A percentile compares a stretch with the other conserved stretches of the same genome.
Evolutionary conservation across 2,329 filamentous ascomycete genomes (phyloP).

Genomic region (Fusarium illudens): DNA sequence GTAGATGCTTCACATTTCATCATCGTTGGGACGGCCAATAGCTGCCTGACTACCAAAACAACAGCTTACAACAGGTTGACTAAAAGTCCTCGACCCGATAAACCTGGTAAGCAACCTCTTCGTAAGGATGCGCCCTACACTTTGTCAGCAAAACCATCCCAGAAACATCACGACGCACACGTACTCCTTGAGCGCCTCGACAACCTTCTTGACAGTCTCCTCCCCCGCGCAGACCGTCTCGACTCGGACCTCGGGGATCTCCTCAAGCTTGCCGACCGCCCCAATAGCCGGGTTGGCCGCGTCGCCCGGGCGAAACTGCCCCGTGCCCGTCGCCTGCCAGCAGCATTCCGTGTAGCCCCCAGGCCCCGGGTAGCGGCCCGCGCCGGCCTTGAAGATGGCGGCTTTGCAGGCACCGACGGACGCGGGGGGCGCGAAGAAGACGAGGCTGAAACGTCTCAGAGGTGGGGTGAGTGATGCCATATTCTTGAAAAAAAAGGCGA

Average conservation of each 20-base stretch:
- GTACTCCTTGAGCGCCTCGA: conserved; percentile 71
- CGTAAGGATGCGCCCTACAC: conserved; percentile 43
- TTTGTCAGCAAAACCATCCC: not conserved
- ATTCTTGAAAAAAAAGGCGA: not conserved
- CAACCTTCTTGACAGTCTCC: conserved; percentile 63
- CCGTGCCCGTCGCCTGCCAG: conserved; percentile 62
- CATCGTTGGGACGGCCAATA: too few relatives aligned
- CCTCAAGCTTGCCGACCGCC: conserved; percentile 62
- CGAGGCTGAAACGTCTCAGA: conserved; percentile 47
- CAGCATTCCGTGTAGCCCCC: conserved; percentile 66
- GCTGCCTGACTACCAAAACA: not conserved
- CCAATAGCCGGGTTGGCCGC: conserved; percentile 72
- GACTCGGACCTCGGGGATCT: conserved; percentile 67
- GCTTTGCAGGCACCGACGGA: conserved; percentile 60
- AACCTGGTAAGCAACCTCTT: conserved; percentile 40
- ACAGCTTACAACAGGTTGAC: not conserved
- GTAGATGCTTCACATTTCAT: too few relatives aligned
- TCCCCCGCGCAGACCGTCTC: conserved; percentile 70
- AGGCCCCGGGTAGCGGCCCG: conserved; percentile 59
- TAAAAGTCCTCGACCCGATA: conserved; percentile 39
- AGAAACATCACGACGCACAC: conserved; percentile 30
- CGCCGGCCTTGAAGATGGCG: conserved; percentile 67
- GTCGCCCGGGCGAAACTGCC: conserved; percentile 71
- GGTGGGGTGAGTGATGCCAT: conserved; percentile 27
- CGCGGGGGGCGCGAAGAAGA: conserved; percentile 60